phyloP scores from a whole-genome alignment of 371 early-diverging fungal species.

The Apophysomyces variabilis region DNA sequence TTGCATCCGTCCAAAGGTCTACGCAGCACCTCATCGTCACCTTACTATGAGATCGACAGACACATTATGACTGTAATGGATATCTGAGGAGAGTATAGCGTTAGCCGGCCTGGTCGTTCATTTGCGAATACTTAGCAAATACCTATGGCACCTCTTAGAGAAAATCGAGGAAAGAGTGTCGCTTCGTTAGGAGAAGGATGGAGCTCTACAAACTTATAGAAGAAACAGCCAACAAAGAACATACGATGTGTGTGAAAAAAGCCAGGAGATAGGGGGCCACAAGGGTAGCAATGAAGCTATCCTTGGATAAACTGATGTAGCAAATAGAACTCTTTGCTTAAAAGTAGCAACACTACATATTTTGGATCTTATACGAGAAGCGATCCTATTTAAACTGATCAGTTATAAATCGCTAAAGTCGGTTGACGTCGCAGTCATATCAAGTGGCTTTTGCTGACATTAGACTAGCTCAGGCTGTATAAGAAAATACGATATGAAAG shows the following conservation, averaged over 20 bases:
- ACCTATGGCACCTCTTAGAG: background rate
- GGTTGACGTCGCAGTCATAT: too few species aligned
- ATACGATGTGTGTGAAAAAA: background rate
- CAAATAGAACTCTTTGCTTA: too few species aligned
- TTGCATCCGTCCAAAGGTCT: background rate
- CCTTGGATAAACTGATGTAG: too few species aligned
- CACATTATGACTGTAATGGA: background rate
- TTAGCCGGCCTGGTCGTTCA: background rate
- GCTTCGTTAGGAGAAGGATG: background rate
- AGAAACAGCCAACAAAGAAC: background rate
- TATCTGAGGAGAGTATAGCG: background rate
- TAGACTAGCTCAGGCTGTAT: too few species aligned
- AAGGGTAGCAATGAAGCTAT: too few species aligned
- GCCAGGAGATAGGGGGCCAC: background rate
- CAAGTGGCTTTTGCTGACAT: too few species aligned
- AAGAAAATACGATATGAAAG: too few species aligned
- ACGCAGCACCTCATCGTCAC: background rate
- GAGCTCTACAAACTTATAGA: background rate
- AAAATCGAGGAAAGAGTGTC: background rate
- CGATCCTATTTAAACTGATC: too few species aligned
- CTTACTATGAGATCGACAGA: background rate
- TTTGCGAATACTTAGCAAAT: slow-evolving; percentile 2
- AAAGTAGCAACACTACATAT: too few species aligned
- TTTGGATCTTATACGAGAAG: too few species aligned
- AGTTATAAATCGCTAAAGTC: too few species aligned